Evolutionary conservation across 495 filamentous ascomycete species (phyloP).

Genomic region (Penicillium pulvis): DNA sequence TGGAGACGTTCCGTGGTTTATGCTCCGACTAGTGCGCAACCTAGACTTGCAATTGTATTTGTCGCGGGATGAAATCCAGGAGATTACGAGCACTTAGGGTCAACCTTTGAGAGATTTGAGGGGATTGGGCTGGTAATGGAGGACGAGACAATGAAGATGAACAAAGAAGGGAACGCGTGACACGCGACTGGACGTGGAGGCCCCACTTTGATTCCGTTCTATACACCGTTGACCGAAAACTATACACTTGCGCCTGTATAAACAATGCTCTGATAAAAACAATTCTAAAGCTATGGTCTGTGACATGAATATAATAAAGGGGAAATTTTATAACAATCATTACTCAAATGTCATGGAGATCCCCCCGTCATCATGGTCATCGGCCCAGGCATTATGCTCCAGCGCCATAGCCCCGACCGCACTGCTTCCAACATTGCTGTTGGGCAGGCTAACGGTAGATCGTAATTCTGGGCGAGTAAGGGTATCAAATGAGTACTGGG

Average conservation of each 20-base stretch:
- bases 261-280: slow-evolving; percentile 17
- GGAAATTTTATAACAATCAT: slow-evolving; percentile 20
- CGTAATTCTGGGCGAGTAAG: slow-evolving; percentile 42
- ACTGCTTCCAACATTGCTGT: slow-evolving; percentile 23
- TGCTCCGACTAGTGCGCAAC: slow-evolving; percentile 1
- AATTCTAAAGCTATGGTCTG: background rate
- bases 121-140: background rate
- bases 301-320: slow-evolving; percentile 5
- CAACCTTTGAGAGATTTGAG: no score
- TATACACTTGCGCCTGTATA: slow-evolving; percentile 13
- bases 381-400: slow-evolving; percentile 81
- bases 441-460: slow-evolving; percentile 42
- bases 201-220: slow-evolving; percentile 7
- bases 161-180: slow-evolving; percentile 19
- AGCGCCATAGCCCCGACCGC: slow-evolving; percentile 44
- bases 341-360: slow-evolving; percentile 62
- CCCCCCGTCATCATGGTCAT: slow-evolving; percentile 57
- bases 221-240: slow-evolving; percentile 13
- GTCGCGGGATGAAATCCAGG: background rate
- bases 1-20: background rate
- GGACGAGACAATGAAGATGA: background rate
- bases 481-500: slow-evolving; percentile 19
- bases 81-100: background rate
- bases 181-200: slow-evolving; percentile 4
- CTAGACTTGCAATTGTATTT: background rate